Percentiles rank a stretch among this genome's conserved stretches.
Evolutionary conservation across 139 green algal species (phyloP).

Genomic region (Volvox reticuliferus): DNA sequence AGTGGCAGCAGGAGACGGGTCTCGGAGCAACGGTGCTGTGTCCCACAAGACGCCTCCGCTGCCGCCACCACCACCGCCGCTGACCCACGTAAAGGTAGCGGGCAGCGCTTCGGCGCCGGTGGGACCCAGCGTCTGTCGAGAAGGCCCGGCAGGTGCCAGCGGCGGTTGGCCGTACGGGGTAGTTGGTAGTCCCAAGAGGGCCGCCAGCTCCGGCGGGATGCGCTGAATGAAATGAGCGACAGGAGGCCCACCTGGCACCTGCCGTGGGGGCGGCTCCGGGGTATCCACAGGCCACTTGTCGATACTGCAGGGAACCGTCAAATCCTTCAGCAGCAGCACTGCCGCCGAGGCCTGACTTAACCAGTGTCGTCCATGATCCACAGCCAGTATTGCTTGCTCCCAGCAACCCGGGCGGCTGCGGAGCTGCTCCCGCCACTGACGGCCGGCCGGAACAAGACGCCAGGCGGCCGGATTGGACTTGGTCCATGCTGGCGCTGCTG

Average conservation of each 20-base stretch:
- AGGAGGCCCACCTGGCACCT: background rate
- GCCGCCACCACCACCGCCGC: background rate
- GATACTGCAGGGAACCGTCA: background rate
- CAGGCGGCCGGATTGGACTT: background rate
- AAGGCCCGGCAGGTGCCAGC: background rate
- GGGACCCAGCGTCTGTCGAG: background rate
- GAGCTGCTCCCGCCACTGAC: background rate
- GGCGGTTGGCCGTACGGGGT: background rate
- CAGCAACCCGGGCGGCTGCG: background rate
- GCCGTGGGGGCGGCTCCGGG: background rate
- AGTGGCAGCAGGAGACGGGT: background rate
- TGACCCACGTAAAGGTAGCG: no score
- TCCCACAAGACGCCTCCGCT: background rate
- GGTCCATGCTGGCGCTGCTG: no score
- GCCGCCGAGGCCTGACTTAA: constrained; percentile 16
- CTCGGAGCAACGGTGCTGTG: constrained; percentile 15
- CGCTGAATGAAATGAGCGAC: constrained; percentile 42
- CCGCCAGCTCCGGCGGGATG: constrained; percentile 28
- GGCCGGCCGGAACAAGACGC: background rate
- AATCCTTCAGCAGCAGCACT: constrained; percentile 31
- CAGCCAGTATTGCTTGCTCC: constrained; percentile 36
- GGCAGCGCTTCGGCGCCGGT: no score
- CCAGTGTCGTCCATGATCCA: constrained; percentile 35
- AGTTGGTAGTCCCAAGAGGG: constrained; percentile 17
- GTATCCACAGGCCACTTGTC: constrained; percentile 19